Conservation (phyloP, 1,284 basidiomycete genomes). For the Macrocystidia cucumis region DNA sequence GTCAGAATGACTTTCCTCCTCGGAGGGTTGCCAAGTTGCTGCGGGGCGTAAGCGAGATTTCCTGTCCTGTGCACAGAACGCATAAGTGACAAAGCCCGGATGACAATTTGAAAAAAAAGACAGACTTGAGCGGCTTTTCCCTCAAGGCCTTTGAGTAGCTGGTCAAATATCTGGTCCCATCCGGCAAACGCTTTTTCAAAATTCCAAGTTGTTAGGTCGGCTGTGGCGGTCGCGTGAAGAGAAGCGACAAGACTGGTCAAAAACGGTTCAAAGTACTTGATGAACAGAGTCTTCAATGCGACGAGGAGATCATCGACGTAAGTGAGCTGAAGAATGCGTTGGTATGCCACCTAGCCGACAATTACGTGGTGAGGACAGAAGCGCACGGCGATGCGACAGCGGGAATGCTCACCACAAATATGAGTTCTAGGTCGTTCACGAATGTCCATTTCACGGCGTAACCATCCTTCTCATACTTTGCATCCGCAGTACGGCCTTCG, state of each 20-base stretch:
- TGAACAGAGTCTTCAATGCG: constrained; percentile 76
- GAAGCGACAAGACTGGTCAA: constrained; percentile 77
- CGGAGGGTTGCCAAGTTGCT: constrained; percentile 27
- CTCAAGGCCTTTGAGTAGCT: constrained; percentile 69
- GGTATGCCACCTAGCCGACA: constrained; percentile 80
- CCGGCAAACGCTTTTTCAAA: constrained; percentile 67
- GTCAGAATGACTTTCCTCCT: constrained; percentile 44
- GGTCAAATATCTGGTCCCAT: constrained; percentile 82
- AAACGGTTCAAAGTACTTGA: constrained; percentile 81
- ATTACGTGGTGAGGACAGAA: constrained; percentile 1
- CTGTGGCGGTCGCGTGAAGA: constrained; percentile 45
- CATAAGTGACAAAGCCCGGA: not conserved
- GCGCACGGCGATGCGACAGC: constrained; percentile 5
- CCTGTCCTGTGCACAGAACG: constrained; percentile 43
- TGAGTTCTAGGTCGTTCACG: constrained; percentile 88
- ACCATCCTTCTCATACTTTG: constrained; percentile 86
- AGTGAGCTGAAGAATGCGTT: constrained; percentile 90
- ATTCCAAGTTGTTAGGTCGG: constrained; percentile 47
- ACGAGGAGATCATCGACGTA: constrained; percentile 88
- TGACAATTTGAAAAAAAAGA: constrained; percentile 4
- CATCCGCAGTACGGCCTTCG: constrained; percentile 71
- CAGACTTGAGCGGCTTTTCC: constrained; percentile 64
- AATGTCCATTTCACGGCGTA: constrained; percentile 91
- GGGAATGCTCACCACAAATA: constrained; percentile 87
- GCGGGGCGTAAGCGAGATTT: constrained; percentile 50